These are phyloP conservation scores for Pholiota adiposa DNA, from an alignment of 1,284 basidiomycete genomes.

Conservation along the genomic window DNA sequence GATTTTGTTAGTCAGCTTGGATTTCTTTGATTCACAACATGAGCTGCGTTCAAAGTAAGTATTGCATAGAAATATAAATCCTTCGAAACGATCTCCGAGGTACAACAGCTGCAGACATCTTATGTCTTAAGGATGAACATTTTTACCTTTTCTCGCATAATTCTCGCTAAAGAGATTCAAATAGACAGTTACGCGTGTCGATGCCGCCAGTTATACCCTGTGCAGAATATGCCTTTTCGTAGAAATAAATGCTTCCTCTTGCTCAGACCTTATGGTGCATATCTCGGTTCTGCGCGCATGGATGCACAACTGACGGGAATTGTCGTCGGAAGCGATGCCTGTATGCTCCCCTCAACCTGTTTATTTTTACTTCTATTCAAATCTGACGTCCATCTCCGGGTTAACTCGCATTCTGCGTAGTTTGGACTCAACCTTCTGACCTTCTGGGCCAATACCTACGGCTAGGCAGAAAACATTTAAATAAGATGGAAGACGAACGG, in stretches of 20 bases:
- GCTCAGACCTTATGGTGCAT: background rate
- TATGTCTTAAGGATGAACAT: background rate
- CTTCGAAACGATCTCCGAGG: too few relatives aligned
- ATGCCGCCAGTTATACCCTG: background rate
- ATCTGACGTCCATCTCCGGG: background rate
- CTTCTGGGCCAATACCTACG: background rate
- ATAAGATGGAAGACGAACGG: background rate
- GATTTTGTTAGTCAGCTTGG: too few relatives aligned
- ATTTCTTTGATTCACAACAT: too few relatives aligned
- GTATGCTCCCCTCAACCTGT: background rate
- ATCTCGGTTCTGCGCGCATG: background rate
- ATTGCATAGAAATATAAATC: too few relatives aligned
- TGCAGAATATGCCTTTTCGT: background rate
- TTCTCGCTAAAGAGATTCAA: background rate
- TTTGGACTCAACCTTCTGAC: background rate
- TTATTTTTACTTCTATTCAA: background rate
- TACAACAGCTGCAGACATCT: background rate
- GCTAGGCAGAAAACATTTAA: background rate
- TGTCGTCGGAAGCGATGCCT: background rate
- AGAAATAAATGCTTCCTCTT: background rate
- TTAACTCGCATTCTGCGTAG: background rate
- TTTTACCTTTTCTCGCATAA: conserved; percentile 1
- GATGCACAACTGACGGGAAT: background rate
- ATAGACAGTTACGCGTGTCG: background rate
- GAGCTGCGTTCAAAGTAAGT: too few relatives aligned